phyloP scores from a whole-genome alignment of 306 rosid species.

The Corylus avellana region DNA sequence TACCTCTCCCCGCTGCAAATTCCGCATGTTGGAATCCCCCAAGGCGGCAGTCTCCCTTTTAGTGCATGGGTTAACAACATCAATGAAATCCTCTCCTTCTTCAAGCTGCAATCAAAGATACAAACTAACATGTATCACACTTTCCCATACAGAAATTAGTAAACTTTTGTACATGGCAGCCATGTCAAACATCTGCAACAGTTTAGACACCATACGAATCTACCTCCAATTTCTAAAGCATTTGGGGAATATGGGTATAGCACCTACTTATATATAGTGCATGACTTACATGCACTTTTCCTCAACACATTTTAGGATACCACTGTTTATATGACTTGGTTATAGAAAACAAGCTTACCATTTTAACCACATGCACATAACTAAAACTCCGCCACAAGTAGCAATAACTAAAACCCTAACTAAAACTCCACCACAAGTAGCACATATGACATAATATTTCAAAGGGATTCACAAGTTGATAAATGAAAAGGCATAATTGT shows the following conservation, averaged over 20 bases:
- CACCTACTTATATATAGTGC: background rate
- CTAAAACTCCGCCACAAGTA: too few relatives aligned
- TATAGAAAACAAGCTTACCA: background rate
- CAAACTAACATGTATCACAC: background rate
- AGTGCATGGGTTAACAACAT: constrained; percentile 77
- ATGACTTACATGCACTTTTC: background rate
- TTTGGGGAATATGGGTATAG: constrained; percentile 9
- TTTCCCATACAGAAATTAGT: background rate
- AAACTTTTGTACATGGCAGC: background rate
- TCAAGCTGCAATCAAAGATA: constrained; percentile 68
- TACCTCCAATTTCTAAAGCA: background rate
- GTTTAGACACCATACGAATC: background rate
- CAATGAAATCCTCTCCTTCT: constrained; percentile 79
- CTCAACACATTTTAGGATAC: background rate
- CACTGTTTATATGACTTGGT: background rate
- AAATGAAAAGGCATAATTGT: background rate
- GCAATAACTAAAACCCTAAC: too few relatives aligned
- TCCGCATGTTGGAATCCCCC: constrained; percentile 84
- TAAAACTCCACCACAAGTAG: too few relatives aligned
- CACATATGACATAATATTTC: too few relatives aligned
- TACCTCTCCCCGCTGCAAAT: constrained; percentile 65
- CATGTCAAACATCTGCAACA: background rate
- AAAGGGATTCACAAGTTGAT: background rate
- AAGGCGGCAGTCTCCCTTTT: constrained; percentile 72
- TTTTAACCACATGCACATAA: background rate